These are phyloP conservation scores for Phytophthora pisi DNA, from an alignment of 352 stramenopile species.

Conservation along the genomic window DNA sequence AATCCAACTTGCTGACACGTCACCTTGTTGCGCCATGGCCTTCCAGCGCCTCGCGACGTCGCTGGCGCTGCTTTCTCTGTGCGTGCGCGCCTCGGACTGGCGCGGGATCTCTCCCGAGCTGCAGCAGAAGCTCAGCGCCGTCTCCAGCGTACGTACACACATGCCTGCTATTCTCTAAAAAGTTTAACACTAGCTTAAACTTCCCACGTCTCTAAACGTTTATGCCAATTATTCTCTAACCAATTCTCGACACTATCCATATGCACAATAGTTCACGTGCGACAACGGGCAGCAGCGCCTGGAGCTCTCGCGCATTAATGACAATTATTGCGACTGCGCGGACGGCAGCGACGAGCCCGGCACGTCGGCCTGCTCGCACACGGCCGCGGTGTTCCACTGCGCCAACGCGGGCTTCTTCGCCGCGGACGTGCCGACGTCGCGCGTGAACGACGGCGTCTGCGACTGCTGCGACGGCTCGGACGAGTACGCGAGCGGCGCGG, in stretches of 20 bases:
- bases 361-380: constrained; percentile 81
- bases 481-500: constrained; percentile 58
- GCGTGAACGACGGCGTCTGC: constrained; percentile 94
- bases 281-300: constrained; percentile 64
- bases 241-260: too few relatives aligned
- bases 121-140: constrained; percentile 41
- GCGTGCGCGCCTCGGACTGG: constrained; percentile 31
- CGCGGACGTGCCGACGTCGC: constrained; percentile 53
- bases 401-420: constrained; percentile 55
- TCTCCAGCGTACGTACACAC: constrained; percentile 41
- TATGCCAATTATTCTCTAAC: too few relatives aligned
- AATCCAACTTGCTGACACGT: constrained; percentile 31
- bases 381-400: constrained; percentile 50
- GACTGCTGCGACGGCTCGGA: constrained; percentile 98
- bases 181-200: background rate
- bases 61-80: constrained; percentile 25
- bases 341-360: constrained; percentile 91
- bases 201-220: too few relatives aligned
- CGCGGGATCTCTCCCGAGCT: constrained; percentile 49
- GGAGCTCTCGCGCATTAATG: constrained; percentile 75
- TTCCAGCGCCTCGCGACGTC: constrained; percentile 19
- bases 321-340: constrained; percentile 95
- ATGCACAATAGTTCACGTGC: constrained; percentile 62
- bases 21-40: constrained; percentile 27
- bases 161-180: too few relatives aligned